These are phyloP conservation scores for Lophiotrema nucula DNA, from an alignment of 495 filamentous ascomycete genomes.

Conservation along the genomic window DNA sequence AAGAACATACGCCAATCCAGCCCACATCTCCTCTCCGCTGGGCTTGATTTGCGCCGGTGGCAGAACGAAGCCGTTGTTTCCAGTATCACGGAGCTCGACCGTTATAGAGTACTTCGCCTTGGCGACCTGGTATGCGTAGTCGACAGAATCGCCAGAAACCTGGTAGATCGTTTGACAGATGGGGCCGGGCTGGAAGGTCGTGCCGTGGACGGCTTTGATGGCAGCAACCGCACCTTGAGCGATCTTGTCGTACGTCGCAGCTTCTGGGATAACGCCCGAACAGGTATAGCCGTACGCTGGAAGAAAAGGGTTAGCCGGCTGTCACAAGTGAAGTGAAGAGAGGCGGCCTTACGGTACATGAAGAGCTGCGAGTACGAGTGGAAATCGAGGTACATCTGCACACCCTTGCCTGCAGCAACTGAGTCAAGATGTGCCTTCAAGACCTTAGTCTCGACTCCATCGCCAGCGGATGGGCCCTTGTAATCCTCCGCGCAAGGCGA, in stretches of 20 bases:
- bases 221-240: conserved; percentile 36
- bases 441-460: conserved; percentile 52
- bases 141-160: conserved; percentile 54
- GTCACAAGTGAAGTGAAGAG: conserved; percentile 38
- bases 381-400: conserved; percentile 62
- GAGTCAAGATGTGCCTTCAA: conserved; percentile 45
- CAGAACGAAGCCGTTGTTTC: conserved; percentile 55
- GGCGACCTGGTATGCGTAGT: conserved; percentile 55
- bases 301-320: conserved; percentile 43
- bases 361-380: conserved; percentile 59
- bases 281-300: conserved; percentile 51
- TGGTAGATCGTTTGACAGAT: conserved; percentile 61
- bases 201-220: conserved; percentile 50
- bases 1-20: conserved; percentile 54
- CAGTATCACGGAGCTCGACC: conserved; percentile 53
- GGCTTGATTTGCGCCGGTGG: conserved; percentile 57
- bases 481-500: conserved; percentile 56
- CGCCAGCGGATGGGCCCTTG: conserved; percentile 48
- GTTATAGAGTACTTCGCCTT: conserved; percentile 56
- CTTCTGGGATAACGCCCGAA: conserved; percentile 45
- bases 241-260: conserved; percentile 38
- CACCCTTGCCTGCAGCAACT: conserved; percentile 45
- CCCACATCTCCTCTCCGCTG: conserved; percentile 52
- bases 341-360: conserved; percentile 42
- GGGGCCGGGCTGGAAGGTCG: conserved; percentile 48